phyloP scores from a whole-genome alignment of 192 early-diverging fungal species.

The Jimgerdemannia lactiflua region DNA sequence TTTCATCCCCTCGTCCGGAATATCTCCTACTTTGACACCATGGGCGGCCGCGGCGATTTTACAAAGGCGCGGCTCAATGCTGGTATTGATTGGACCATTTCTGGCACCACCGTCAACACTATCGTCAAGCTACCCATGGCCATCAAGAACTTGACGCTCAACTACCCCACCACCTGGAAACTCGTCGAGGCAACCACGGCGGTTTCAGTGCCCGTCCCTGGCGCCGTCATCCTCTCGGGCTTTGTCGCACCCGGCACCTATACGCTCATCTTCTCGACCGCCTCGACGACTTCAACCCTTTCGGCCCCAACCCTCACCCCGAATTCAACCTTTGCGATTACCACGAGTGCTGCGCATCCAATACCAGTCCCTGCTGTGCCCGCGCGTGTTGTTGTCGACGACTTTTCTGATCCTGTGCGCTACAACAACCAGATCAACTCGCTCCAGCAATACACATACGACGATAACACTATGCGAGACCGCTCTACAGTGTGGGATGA shows the following conservation, averaged over 20 bases:
- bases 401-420: conserved; percentile 16
- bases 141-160: conserved; percentile 18
- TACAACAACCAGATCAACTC: conserved; percentile 16
- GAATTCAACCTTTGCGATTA: conserved; percentile 8
- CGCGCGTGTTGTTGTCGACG: conserved; percentile 10
- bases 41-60: conserved; percentile 23
- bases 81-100: conserved; percentile 17
- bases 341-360: not conserved
- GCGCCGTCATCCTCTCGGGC: conserved; percentile 16
- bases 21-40: conserved; percentile 19
- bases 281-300: conserved; percentile 4
- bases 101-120: conserved; percentile 6
- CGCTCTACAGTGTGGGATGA: conserved; percentile 12
- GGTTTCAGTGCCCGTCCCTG: conserved; percentile 3
- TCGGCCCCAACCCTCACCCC: conserved; percentile 9
- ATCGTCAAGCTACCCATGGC: conserved; percentile 9
- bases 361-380: conserved; percentile 9
- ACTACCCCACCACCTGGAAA: conserved; percentile 17
- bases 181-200: conserved; percentile 10
- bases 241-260: conserved; percentile 11
- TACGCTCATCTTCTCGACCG: conserved; percentile 11
- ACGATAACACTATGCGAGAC: conserved; percentile 11
- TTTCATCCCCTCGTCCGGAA: conserved; percentile 3
- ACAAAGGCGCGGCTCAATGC: conserved; percentile 10
- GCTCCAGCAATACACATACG: conserved; percentile 3